Evolutionary conservation across 139 green algal species (phyloP), one percentile per base, ranked within the genome.

Genomic region (Picochlorum sp.): DNA sequence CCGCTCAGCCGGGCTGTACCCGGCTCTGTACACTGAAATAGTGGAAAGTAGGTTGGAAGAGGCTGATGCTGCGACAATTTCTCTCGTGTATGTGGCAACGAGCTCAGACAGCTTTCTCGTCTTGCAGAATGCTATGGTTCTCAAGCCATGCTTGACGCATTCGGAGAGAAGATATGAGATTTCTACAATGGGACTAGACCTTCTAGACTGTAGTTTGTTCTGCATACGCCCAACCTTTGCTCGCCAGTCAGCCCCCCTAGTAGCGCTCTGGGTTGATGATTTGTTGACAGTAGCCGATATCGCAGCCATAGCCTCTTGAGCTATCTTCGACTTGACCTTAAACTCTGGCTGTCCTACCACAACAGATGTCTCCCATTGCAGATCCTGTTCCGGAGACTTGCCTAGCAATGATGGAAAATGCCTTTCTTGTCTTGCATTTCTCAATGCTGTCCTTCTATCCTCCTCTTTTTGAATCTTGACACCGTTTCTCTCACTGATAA

Each of bases 41-140:
- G 59, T 67, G 21, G 71, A 45, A 4, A 74, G 64, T 57, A 89
- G 80, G 23, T 86, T 49, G 0, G 34, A 41, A 2, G 88, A 87
- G 3, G 85, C 80, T n/a, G 74, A 76, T 38, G 66, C 69, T 58
- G 72, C 69, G 6, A 97, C 75, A 2, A 77, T 82, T 67, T 95
- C 86, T 11, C 87, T 73, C 2, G 83, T 84, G 77, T 98, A 98
- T 5, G 72, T 63, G 0, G 80, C 73, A 24, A 98, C 92, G 50
- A 98, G 83, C 85, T 98, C 93, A 44, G 80, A 92, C 51, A 98
- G 80, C 80, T 98, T 98, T 61, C 85, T 76, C 8, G 86, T 93
- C 67, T 89, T 90, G 79, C 93, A 98, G 70, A 98, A 98, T 9
- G 93, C 93, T 15, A 98, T 85, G 23, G 83, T 94, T 28, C 84